A percentile compares a stretch with the other conserved stretches of the same genome.
Conservation (phyloP, 1,139 yeast genomes). For the Scheffersomyces lignicola region DNA sequence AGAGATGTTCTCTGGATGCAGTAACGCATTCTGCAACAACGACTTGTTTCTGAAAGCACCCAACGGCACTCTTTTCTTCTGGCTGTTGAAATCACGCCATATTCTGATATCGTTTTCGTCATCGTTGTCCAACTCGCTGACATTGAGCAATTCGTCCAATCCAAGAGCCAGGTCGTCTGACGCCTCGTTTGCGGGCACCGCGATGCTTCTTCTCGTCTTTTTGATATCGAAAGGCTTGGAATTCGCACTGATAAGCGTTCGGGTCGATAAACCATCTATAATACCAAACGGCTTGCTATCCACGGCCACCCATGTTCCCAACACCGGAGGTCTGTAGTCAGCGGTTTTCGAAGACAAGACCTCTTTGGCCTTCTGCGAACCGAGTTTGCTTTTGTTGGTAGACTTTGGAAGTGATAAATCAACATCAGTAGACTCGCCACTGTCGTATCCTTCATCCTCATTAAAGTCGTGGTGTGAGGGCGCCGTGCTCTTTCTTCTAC, state of each 20-base stretch:
- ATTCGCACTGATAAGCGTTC: conserved; percentile 49
- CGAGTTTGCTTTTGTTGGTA: conserved; percentile 52
- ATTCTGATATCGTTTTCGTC: conserved; percentile 55
- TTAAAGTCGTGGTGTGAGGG: neutral
- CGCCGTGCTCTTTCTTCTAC: conserved; percentile 2
- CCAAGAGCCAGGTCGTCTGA: conserved; percentile 65
- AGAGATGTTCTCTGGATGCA: conserved; percentile 24
- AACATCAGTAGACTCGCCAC: conserved; percentile 91
- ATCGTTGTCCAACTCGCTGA: conserved; percentile 84
- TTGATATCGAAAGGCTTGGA: conserved; percentile 14
- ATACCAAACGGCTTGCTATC: conserved; percentile 86
- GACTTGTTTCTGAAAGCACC: conserved; percentile 90
- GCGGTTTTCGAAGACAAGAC: conserved; percentile 81
- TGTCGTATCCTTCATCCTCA: conserved; percentile 34
- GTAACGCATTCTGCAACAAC: conserved; percentile 30
- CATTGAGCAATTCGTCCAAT: conserved; percentile 81
- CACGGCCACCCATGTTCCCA: conserved; percentile 88
- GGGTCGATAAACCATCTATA: conserved; percentile 88
- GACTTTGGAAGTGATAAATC: conserved; percentile 69
- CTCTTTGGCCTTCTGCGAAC: conserved; percentile 82
- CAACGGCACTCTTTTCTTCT: conserved; percentile 66
- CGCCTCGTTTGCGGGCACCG: conserved; percentile 18
- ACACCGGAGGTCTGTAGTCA: conserved; percentile 84
- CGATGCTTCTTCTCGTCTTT: conserved; percentile 24
- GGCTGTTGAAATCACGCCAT: conserved; percentile 54